Base-by-base conservation (phyloP, 352 stramenopile species). In the Pythium angustatum region DNA sequence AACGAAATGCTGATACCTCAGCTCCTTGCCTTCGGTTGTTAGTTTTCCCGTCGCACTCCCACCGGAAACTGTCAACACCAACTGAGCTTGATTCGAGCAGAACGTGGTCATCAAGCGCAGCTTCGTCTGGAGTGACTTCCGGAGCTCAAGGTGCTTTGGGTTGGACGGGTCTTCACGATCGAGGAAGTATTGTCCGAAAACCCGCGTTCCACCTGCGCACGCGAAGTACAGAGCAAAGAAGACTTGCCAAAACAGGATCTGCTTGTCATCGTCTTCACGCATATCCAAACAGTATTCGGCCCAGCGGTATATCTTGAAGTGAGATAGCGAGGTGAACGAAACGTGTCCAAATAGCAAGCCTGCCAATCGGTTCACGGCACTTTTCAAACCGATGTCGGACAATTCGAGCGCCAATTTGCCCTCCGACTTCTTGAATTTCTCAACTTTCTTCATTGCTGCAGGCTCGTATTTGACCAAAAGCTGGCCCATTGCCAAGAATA, bases 381-480 rank as follows among this genome's bases (percentile, higher is more conserved):
- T 51, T 3, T 21, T 34, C 30, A 71, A 58, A 5, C 62, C 68
- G 11, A 75, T 34, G 19, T 68, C 58, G 2, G 17, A 28, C 43
- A 94, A 69, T 31, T 84, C 80, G 1, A 72, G 10, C 15, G 73
- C 64, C 24, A 94, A 45, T 56, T 79, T 88, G 4, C 83, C 76
- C 26, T 90, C 72, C 0, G 72, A 77, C 51, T 80, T 87, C 58
- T 81, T 87, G 67, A 91, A 83, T 54, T 92, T 94, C 47, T 91
- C 81, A 30, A 94, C 44, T 52, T 91, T 92, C 33, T 85, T 87
- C 72, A 88, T 91, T 11, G 85, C 79, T 43, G 85, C 87, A 0
- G 85, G 83, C 31, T 91, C 83, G 52, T 78, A 91, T 47, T 90
- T 88, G 9, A 91, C 74, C 72, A 94, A 78, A 0, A 94, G 34